Percentiles rank a stretch among this genome's conserved stretches.
Conservation (phyloP, 2,329 filamentous ascomycete species). For the Claviceps capensis region DNA sequence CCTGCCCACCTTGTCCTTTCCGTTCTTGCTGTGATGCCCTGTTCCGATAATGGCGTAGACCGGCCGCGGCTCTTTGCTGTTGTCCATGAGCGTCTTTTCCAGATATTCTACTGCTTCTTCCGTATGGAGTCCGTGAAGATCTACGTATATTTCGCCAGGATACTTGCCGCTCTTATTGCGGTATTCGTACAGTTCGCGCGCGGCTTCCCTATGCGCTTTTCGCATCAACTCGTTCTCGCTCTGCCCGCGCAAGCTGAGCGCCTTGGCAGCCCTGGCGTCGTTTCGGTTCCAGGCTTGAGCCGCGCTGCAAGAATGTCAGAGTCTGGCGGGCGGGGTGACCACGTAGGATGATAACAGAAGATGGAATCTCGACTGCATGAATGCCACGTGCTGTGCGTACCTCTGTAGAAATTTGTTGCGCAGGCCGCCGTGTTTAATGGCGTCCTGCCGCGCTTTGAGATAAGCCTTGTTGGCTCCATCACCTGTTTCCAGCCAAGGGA, state of each 20-base stretch:
- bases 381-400: slow-evolving; percentile 26
- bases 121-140: slow-evolving; percentile 94
- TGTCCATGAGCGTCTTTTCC: slow-evolving; percentile 74
- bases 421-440: slow-evolving; percentile 91
- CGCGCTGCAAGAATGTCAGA: slow-evolving; percentile 41
- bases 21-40: slow-evolving; percentile 94
- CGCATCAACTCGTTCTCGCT: slow-evolving; percentile 96
- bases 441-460: slow-evolving; percentile 85
- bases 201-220: slow-evolving; percentile 89
- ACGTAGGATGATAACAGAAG: background rate
- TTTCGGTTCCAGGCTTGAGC: slow-evolving; percentile 98
- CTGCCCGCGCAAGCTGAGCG: slow-evolving; percentile 82
- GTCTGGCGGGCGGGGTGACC: slow-evolving; percentile 1
- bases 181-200: slow-evolving; percentile 81
- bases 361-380: no score
- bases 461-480: slow-evolving; percentile 85
- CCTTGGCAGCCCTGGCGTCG: slow-evolving; percentile 90
- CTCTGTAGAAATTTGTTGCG: slow-evolving; percentile 95
- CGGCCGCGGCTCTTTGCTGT: slow-evolving; percentile 56
- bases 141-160: slow-evolving; percentile 69
- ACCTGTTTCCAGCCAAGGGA: slow-evolving; percentile 93
- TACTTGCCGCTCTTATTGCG: slow-evolving; percentile 57
- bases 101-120: slow-evolving; percentile 95
- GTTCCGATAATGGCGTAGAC: slow-evolving; percentile 96
- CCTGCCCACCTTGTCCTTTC: slow-evolving; percentile 96